Evolutionary conservation across 495 filamentous ascomycete genomes (phyloP).

Genomic region (Aspergillus incahuasiensis): DNA sequence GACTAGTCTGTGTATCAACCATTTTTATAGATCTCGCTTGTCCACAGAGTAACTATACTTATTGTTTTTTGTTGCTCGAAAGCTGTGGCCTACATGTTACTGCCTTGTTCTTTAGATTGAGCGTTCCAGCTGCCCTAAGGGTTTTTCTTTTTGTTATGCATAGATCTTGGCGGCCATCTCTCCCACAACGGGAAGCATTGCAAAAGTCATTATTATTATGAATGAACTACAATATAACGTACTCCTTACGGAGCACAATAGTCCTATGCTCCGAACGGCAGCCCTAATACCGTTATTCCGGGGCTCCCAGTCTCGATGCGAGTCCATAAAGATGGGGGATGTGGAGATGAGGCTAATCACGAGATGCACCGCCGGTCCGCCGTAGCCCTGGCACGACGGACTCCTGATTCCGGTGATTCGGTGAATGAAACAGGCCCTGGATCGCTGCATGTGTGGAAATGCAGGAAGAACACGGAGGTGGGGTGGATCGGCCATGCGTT

Average conservation of each 20-base stretch:
- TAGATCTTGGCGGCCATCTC: constrained; percentile 8
- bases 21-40: background rate
- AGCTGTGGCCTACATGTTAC: background rate
- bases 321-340: background rate
- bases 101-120: background rate
- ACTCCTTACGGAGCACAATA: background rate
- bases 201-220: background rate
- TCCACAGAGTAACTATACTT: background rate
- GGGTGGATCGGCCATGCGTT: constrained; percentile 25
- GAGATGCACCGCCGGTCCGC: background rate
- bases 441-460: constrained; percentile 17
- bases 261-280: background rate
- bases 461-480: constrained; percentile 16
- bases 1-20: background rate
- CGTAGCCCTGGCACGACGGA: background rate
- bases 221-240: background rate
- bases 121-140: background rate
- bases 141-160: background rate
- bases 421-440: constrained; percentile 13
- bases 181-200: background rate
- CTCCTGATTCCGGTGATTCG: constrained; percentile 18
- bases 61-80: background rate
- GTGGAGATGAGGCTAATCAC: constrained; percentile 6
- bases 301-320: background rate
- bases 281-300: background rate